phyloP scores from a whole-genome alignment of 2,329 filamentous ascomycete species.

The Coniochaeta hoffmannii region DNA sequence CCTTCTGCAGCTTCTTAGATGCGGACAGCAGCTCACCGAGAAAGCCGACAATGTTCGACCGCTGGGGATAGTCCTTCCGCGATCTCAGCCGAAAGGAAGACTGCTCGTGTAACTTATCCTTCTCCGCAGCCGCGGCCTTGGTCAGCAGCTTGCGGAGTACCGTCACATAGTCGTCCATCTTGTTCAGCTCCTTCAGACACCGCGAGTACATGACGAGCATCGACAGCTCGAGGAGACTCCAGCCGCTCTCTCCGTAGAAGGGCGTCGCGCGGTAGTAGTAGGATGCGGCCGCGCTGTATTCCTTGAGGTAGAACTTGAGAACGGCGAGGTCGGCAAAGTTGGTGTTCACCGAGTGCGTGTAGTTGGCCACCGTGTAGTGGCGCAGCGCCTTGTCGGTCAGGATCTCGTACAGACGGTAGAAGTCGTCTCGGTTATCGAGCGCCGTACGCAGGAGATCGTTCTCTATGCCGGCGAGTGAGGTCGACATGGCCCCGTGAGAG shows the following conservation, averaged over 20 bases:
- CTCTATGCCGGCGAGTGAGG: constrained; percentile 38
- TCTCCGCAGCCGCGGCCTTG: constrained; percentile 53
- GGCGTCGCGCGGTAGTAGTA: constrained; percentile 75
- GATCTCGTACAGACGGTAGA: constrained; percentile 61
- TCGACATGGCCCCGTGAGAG: constrained; percentile 5
- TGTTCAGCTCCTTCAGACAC: constrained; percentile 70
- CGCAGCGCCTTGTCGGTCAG: constrained; percentile 80
- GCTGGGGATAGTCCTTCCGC: constrained; percentile 21
- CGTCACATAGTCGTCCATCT: constrained; percentile 71
- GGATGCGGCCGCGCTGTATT: constrained; percentile 65
- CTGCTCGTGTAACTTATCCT: constrained; percentile 36
- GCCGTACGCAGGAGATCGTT: constrained; percentile 53
- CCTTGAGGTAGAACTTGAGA: constrained; percentile 68
- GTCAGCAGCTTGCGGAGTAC: constrained; percentile 67
- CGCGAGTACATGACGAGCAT: constrained; percentile 81
- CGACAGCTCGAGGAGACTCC: constrained; percentile 72
- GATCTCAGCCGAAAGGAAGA: constrained; percentile 23
- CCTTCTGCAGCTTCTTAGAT: constrained; percentile 39
- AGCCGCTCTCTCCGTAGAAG: constrained; percentile 70
- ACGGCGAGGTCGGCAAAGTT: constrained; percentile 80
- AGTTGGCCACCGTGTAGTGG: constrained; percentile 73
- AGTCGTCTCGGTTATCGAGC: constrained; percentile 54
- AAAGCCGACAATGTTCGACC: constrained; percentile 36
- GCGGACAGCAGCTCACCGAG: constrained; percentile 39
- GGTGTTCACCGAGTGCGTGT: constrained; percentile 68